Percentiles rank a stretch among this genome's conserved stretches.
These are phyloP conservation scores for Scutellaria minor DNA, from an alignment of 257 asterid species.

Conservation along the genomic window DNA sequence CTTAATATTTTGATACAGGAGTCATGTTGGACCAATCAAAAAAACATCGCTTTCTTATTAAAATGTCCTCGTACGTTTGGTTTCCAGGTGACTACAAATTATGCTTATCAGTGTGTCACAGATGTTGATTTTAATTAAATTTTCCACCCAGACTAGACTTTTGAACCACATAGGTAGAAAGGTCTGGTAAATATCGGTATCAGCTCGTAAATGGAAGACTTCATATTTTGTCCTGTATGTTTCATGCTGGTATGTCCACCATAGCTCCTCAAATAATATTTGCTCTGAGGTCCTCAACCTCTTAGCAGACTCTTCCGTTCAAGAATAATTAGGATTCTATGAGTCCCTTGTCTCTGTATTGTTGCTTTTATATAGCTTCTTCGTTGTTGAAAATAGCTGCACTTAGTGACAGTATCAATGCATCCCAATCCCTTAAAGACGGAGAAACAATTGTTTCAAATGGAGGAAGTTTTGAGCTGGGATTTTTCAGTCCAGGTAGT, in stretches of 20 bases:
- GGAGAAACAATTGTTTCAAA: slow-evolving; percentile 41
- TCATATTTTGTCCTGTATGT: neutral
- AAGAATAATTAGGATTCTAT: slow-evolving; percentile 12
- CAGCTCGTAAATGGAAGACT: neutral
- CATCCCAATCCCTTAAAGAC: slow-evolving; percentile 39
- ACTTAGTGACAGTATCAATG: slow-evolving; percentile 18
- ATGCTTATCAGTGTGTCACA: neutral
- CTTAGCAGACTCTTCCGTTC: slow-evolving; percentile 1
- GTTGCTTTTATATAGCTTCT: slow-evolving; percentile 24
- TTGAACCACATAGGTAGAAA: slow-evolving; percentile 4
- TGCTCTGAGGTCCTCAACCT: neutral
- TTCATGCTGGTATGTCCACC: neutral
- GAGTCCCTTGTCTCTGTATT: slow-evolving; percentile 29
- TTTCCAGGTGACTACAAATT: neutral
- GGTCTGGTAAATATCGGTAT: slow-evolving; percentile 10
- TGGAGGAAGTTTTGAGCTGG: slow-evolving; percentile 47
- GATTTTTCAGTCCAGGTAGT: slow-evolving; percentile 49
- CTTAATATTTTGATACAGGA: neutral
- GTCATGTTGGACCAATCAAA: slow-evolving; percentile 22
- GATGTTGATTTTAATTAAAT: slow-evolving; percentile 12
- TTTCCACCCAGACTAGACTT: slow-evolving; percentile 10
- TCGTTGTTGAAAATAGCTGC: slow-evolving; percentile 24
- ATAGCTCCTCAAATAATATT: neutral
- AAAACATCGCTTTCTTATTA: slow-evolving; percentile 16
- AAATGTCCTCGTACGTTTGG: neutral